Evolutionary conservation across 371 early-diverging fungal species (phyloP).

Genomic region (Phascolomyces articulosus): DNA sequence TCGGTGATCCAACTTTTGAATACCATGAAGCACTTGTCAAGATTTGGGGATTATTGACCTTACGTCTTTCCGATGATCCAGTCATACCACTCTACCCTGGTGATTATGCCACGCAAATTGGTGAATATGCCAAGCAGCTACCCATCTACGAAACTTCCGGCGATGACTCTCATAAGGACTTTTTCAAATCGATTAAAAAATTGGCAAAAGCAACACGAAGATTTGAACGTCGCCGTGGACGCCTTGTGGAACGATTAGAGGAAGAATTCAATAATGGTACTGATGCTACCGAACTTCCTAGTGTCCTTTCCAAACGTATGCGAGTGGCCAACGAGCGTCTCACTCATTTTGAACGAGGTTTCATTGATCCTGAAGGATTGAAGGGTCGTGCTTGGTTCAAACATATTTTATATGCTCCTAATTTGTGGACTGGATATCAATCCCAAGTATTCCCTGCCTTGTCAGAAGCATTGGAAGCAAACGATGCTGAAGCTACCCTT

Average conservation of each 20-base stretch:
- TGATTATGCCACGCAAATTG: slow-evolving; percentile 33
- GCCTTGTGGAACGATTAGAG: slow-evolving; percentile 11
- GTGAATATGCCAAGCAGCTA: slow-evolving; percentile 19
- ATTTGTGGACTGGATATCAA: slow-evolving; percentile 55
- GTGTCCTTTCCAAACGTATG: slow-evolving; percentile 23
- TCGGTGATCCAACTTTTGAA: slow-evolving; percentile 64
- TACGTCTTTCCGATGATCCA: slow-evolving; percentile 41
- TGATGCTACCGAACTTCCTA: slow-evolving; percentile 14
- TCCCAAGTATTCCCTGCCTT: slow-evolving; percentile 56
- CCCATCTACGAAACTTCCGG: background rate
- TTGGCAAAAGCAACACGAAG: slow-evolving; percentile 6
- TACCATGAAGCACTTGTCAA: slow-evolving; percentile 58
- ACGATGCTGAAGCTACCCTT: slow-evolving; percentile 22
- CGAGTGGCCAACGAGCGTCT: slow-evolving; percentile 42
- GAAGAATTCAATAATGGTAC: background rate
- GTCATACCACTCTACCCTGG: slow-evolving; percentile 42
- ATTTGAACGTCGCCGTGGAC: slow-evolving; percentile 15
- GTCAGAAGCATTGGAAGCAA: slow-evolving; percentile 47
- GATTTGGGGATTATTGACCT: slow-evolving; percentile 40
- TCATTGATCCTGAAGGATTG: slow-evolving; percentile 59
- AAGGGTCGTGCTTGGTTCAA: slow-evolving; percentile 65
- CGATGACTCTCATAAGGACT: background rate
- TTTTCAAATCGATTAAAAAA: slow-evolving; percentile 11
- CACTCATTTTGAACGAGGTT: slow-evolving; percentile 53
- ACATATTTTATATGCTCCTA: slow-evolving; percentile 63